Base-by-base conservation (phyloP, 331 rosid species). In the Quercus tomentella region DNA sequence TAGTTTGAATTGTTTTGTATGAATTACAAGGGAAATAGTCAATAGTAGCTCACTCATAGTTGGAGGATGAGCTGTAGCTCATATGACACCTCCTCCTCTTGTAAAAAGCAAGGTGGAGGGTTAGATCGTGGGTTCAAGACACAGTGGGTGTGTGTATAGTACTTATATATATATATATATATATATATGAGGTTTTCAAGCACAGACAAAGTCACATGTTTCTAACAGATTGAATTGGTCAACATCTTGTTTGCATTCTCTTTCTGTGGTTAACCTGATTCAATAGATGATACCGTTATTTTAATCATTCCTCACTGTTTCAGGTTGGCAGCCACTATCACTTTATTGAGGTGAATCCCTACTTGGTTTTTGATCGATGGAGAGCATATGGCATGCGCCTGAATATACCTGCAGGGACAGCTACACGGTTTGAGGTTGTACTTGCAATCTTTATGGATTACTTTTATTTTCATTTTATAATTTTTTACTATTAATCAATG, bases 321-420 rank as follows among this genome's bases (percentile, higher is more conserved):
- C 92, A 96, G 99, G 90, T 96, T 86, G 99, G 99, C 72, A 96
- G 99, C 88, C 97, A 93, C 88, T 96, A 91, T 78, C 93, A 91
- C 92, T 96, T 96, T 82, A 88, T 87, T 74, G 99, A 96, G 91
- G 89, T 86, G 37, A 96, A 95, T 82, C 97, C 93, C 1, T 76
- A 21, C 85, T 85, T 96, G 85, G 86, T 81, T 77, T 94, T 93
- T 75, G 99, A 96, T 90, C 86, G 98, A 83, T 76, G 77, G 83
- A 91, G 83, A 86, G 89, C 98, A 58, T 84, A 82, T 88, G 98
- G 98, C 80, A 91, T 87, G 93, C 97, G 88, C 76, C 92, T 96
- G 76, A 96, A 96, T 72, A 90, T 96, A 85, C 81, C 89, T 2
- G 90, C 99, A 21, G 99, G 99, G 85, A 89, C 92, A 54, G 93